These are phyloP conservation scores for Boletus reticulatus DNA, from an alignment of 768 basidiomycete genomes.

Conservation along the genomic window DNA sequence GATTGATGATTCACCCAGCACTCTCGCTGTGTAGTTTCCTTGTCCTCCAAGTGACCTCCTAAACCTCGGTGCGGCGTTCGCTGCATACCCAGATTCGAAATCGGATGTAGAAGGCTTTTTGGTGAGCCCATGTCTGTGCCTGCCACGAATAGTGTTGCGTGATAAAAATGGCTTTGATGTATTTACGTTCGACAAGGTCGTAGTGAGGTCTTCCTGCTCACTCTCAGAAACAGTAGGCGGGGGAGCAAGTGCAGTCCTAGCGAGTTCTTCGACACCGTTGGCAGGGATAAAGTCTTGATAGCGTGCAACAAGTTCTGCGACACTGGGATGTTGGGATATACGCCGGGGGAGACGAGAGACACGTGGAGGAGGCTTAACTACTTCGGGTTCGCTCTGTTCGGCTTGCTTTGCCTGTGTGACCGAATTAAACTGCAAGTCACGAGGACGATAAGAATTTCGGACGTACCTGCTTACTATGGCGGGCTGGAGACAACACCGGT, in stretches of 20 bases:
- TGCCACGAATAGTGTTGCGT: slow-evolving; percentile 43
- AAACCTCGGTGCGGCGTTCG: slow-evolving; percentile 83
- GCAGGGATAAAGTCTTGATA: slow-evolving; percentile 78
- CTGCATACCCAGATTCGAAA: slow-evolving; percentile 89
- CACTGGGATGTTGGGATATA: slow-evolving; percentile 53
- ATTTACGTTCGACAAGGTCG: slow-evolving; percentile 21
- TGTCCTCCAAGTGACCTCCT: slow-evolving; percentile 43
- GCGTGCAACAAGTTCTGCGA: slow-evolving; percentile 82
- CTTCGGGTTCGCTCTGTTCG: slow-evolving; percentile 21
- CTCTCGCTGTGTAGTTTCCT: slow-evolving; percentile 45
- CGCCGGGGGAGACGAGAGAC: slow-evolving; percentile 66
- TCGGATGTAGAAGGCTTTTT: slow-evolving; percentile 73
- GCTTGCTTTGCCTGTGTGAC: slow-evolving; percentile 17
- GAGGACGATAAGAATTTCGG: background rate
- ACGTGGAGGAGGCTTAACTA: slow-evolving; percentile 29
- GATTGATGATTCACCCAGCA: slow-evolving; percentile 41
- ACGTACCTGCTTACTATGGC: slow-evolving; percentile 29
- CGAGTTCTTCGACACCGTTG: slow-evolving; percentile 67
- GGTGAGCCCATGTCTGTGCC: slow-evolving; percentile 44
- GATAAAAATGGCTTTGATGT: slow-evolving; percentile 23
- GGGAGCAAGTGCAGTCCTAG: slow-evolving; percentile 68
- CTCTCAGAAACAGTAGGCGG: slow-evolving; percentile 66
- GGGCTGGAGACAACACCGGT: slow-evolving; percentile 11
- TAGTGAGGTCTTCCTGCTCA: slow-evolving; percentile 60
- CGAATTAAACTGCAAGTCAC: slow-evolving; percentile 8